A percentile compares a stretch with the other conserved stretches of the same genome.
Evolutionary conservation across 495 filamentous ascomycete genomes (phyloP).

Genomic region (Paragyromitra xinjiangensis): DNA sequence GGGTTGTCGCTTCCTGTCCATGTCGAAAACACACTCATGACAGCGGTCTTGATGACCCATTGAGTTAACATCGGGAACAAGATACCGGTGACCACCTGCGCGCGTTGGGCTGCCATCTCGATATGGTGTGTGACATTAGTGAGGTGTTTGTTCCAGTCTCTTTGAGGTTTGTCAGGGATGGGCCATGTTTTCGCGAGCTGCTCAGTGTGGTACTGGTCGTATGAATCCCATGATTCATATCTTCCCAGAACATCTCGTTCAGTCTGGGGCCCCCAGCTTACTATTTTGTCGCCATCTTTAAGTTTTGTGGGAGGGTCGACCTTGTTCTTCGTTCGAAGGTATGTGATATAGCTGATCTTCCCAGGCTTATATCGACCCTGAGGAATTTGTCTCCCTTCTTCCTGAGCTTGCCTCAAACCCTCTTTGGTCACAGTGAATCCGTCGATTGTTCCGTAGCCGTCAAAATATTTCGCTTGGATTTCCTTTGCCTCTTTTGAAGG

Average conservation of each 20-base stretch:
- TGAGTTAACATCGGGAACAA: conserved; percentile 32
- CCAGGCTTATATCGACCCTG: conserved; percentile 16
- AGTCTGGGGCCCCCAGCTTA: conserved; percentile 35
- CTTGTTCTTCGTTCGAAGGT: conserved; percentile 37
- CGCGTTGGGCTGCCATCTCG: conserved; percentile 21
- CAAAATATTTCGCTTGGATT: conserved; percentile 34
- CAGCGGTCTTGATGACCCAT: conserved; percentile 19
- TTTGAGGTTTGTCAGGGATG: conserved; percentile 26
- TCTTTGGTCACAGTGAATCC: conserved; percentile 33
- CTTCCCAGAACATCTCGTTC: conserved; percentile 35
- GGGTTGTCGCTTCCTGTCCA: conserved; percentile 40
- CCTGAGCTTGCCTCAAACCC: conserved; percentile 14
- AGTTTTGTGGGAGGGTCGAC: conserved; percentile 33
- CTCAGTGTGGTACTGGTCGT: conserved; percentile 42
- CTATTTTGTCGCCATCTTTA: conserved; percentile 23
- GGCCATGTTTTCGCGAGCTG: conserved; percentile 44
- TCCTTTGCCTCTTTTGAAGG: conserved; percentile 33
- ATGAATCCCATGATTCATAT: conserved; percentile 44
- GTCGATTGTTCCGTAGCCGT: conserved; percentile 35
- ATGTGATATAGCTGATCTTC: conserved; percentile 39
- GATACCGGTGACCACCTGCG: conserved; percentile 26
- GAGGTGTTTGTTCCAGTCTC: conserved; percentile 13
- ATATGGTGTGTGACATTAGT: conserved; percentile 23
- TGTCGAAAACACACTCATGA: conserved; percentile 39
- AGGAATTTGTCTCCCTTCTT: conserved; percentile 29